Evolutionary conservation across 2,329 filamentous ascomycete genomes (phyloP), one percentile per base, ranked within the genome.

Genomic region (Claviceps pazoutovae): DNA sequence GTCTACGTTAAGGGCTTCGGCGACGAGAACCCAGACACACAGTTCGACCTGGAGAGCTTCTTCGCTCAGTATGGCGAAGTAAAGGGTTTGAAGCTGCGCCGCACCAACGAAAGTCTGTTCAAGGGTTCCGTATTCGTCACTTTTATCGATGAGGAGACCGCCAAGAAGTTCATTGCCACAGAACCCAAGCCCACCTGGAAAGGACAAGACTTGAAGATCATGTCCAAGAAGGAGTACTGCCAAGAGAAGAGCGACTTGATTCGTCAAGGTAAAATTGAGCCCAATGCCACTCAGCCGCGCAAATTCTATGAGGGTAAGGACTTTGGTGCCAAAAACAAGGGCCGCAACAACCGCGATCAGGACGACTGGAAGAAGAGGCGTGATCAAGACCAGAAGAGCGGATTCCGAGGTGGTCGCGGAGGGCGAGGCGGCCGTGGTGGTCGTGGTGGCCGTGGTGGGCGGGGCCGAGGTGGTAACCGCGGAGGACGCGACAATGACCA

Each of bases 101-200:
- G 93, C 58, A 75, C 74, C 48, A 74, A 77, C 44, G 73, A 83
- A 55, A 82, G 82, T 61, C 71, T 77, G 50, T 98, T 97, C 82
- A 98, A 98, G 78, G 89, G 91, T 59, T 95, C 88, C 59, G 88
- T 95, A 53, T 97, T 96, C 64, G 88, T 95, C 58, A 91, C 96
- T 68, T 98, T 97, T 67, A 76, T 80, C 56, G 79, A 80, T 48
- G 84, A 89, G 62, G 87, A 94, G 59, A 77, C 80, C 21, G 83
- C 87, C 61, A 77, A 89, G 66, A 81, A 82, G 54, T 98, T 98
- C 70, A 72, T 96, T 55, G 80, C 74, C 14, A 72, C 88, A 42
- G 85, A 95, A 51, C 83, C 87, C 19, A 83, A 85, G 67, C 93
- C 93, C 54, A 80, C 83, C 66, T 98, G 83, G 82, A 83, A 95